These are phyloP conservation scores for Fomitopsis serialis DNA, from an alignment of 768 basidiomycete species.

Conservation along the genomic window DNA sequence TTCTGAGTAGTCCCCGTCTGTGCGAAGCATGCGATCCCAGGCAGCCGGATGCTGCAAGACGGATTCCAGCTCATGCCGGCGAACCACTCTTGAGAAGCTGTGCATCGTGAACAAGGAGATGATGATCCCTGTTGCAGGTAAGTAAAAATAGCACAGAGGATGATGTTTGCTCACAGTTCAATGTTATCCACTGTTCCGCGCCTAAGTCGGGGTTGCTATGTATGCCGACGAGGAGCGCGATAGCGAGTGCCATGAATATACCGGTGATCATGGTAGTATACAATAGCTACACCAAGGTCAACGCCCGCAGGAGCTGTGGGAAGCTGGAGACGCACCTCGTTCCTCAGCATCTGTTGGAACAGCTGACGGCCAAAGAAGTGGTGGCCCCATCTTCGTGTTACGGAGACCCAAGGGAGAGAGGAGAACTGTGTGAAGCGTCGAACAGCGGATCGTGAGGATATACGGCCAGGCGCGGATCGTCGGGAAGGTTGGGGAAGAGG, in stretches of 20 bases:
- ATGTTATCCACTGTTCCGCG: conserved; percentile 44
- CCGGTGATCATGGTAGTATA: conserved; percentile 51
- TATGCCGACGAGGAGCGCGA: conserved; percentile 46
- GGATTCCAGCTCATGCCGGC: conserved; percentile 55
- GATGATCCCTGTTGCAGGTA: conserved; percentile 39
- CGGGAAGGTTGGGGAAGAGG: conserved; percentile 15
- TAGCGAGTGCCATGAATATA: conserved; percentile 41
- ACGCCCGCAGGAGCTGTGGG: neutral
- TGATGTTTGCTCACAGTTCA: conserved; percentile 42
- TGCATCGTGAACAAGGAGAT: conserved; percentile 53
- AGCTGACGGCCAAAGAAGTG: conserved; percentile 48
- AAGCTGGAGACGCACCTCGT: conserved; percentile 43
- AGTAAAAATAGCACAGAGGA: neutral
- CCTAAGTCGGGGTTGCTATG: conserved; percentile 40
- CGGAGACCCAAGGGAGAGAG: conserved; percentile 17
- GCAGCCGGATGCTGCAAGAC: conserved; percentile 43
- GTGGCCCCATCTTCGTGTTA: conserved; percentile 38
- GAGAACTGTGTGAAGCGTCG: neutral
- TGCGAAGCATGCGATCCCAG: conserved; percentile 32
- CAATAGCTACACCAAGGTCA: conserved; percentile 33
- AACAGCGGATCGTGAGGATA: conserved; percentile 10
- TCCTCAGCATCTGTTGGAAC: conserved; percentile 51
- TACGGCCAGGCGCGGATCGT: conserved; percentile 5
- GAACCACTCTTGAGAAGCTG: conserved; percentile 54
- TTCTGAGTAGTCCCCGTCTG: conserved; percentile 19